These are phyloP conservation scores for Pelargonium hybrid DNA, from an alignment of 441 rosid species.

Conservation along the genomic window DNA sequence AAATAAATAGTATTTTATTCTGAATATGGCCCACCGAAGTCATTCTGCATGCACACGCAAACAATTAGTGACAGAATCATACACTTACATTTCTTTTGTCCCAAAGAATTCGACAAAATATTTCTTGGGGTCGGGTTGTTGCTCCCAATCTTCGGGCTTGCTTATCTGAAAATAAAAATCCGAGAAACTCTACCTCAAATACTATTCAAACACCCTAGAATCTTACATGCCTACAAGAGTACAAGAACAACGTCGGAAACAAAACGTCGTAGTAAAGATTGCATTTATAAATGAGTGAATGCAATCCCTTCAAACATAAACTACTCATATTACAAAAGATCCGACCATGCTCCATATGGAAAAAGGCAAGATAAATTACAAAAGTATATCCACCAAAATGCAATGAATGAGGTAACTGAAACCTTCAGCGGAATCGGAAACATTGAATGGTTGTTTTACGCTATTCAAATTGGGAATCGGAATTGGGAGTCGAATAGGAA, in stretches of 20 bases:
- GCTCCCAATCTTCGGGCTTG: constrained; percentile 81
- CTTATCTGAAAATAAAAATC: constrained; percentile 57
- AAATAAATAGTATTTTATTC: not conserved
- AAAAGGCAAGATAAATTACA: no score
- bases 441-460: no score
- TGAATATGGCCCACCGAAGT: not conserved
- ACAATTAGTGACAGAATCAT: constrained; percentile 1
- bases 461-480: no score
- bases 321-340: no score
- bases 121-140: constrained; percentile 70
- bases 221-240: constrained; percentile 2
- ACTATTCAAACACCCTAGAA: constrained; percentile 3
- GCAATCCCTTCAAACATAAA: no score
- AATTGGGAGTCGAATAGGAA: no score
- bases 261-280: not conserved
- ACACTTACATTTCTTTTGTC: constrained; percentile 89
- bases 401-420: no score
- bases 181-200: constrained; percentile 18
- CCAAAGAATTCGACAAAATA: constrained; percentile 89
- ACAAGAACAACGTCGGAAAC: not conserved
- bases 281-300: no score
- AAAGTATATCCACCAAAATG: no score
- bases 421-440: no score
- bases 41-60: constrained; percentile 9
- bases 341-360: no score